Base-by-base conservation (phyloP, 129 eudicot genomes). In the Pulicaria dysenterica region DNA sequence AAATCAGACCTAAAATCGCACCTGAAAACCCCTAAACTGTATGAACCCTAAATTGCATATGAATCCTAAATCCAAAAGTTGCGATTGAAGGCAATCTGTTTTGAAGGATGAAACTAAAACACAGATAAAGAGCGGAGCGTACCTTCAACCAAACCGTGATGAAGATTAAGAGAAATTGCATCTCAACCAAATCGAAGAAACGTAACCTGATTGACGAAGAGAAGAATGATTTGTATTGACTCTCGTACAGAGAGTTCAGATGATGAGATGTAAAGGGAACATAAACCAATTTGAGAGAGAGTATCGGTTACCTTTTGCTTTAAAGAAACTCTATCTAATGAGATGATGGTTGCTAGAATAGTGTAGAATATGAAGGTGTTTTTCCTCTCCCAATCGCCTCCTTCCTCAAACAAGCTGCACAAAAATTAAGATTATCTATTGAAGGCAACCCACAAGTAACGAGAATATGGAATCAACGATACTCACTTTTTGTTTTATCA, bases 361-460 rank as follows among this genome's bases (percentile, higher is more conserved):
- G 97, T 90, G 78, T 94, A 94, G 67, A 90, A 94, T 70, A 90
- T 88, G 81, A 94, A 94, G 38, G 98, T 94, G n/a, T 94, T 94
- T 85, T 94, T 94, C 69, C 98, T 94, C 75, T 94, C 98, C 98
- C 98, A 94, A 65, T 94, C 97, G 74, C 97, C 98, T 39, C 98
- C 98, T 83, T 94, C 97, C 69, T 94, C 97, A 78, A 94, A 94
- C 81, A 94, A 81, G 11, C 98, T 94, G 87, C 24, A 79, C 31
- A 37, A 51, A 39, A 64, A 43, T 47, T 10, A 53, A 17, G 48
- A 58, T 34, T 53, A 59, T 72, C 16, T n/a, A n/a, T 67, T 45
- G 40, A 70, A 48, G 37, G 37, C 10, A 13, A 51, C 31, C n/a
- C 14, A 66, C 44, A 15, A 54, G 36, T 56, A 15, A 47, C 13